A percentile compares a stretch with the other conserved stretches of the same genome.
phyloP scores from a whole-genome alignment of 352 stramenopile species.

The Blastocystis sp. region DNA sequence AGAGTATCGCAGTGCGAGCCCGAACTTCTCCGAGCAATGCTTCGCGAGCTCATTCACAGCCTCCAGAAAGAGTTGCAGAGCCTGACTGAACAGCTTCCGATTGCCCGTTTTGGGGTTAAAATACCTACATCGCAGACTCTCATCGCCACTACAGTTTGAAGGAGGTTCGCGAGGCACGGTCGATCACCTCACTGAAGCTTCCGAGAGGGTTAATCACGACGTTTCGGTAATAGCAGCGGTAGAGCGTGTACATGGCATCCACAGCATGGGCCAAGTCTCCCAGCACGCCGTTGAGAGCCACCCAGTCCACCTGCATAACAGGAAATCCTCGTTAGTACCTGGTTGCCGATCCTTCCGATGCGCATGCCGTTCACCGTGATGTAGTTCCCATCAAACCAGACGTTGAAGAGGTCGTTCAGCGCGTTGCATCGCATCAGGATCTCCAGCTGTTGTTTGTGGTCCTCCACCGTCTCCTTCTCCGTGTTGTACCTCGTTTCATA shows the following conservation, averaged over 20 bases:
- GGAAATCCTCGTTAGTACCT: background rate
- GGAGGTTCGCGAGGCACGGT: background rate
- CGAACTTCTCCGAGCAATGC: conserved; percentile 38
- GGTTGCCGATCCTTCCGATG: background rate
- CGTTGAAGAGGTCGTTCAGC: conserved; percentile 31
- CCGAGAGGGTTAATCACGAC: background rate
- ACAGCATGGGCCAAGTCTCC: background rate
- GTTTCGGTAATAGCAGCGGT: background rate
- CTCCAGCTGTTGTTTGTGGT: background rate
- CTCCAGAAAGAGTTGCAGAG: conserved; percentile 14
- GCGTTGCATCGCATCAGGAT: conserved; percentile 30
- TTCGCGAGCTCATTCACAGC: background rate
- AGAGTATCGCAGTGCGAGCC: background rate
- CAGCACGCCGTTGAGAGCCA: background rate
- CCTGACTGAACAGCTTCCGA: conserved; percentile 1
- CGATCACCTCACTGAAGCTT: conserved; percentile 8
- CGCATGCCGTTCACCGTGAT: conserved; percentile 12
- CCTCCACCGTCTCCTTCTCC: background rate
- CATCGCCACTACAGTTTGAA: background rate
- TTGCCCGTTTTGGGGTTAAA: conserved; percentile 37
- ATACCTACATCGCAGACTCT: background rate
- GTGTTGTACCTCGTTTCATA: background rate
- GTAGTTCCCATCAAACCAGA: conserved; percentile 7
- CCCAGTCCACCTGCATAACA: background rate
- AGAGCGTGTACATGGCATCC: conserved; percentile 4